Evolutionary conservation across 2,329 filamentous ascomycete species (phyloP).

Genomic region (Pseudonectria foliicola): DNA sequence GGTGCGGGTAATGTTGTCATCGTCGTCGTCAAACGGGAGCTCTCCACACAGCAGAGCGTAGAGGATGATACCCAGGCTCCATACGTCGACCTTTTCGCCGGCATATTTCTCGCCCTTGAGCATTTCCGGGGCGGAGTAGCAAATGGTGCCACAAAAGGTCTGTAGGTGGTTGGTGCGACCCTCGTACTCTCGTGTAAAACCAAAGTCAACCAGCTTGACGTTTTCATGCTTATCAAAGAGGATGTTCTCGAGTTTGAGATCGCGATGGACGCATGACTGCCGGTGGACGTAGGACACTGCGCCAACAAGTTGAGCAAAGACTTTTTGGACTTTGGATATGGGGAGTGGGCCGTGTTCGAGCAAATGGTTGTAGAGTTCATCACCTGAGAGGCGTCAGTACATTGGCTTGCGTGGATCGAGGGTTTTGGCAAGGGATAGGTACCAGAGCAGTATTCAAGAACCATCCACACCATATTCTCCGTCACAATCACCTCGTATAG

Average conservation of each 20-base stretch:
- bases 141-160: conserved; percentile 96
- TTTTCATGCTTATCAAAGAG: conserved; percentile 94
- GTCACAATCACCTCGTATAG: conserved; percentile 98
- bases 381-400: conserved; percentile 50
- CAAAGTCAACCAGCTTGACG: conserved; percentile 96
- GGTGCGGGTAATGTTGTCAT: conserved; percentile 77
- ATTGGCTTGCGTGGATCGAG: neutral
- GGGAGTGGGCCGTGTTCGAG: conserved; percentile 79
- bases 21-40: conserved; percentile 92
- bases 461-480: conserved; percentile 89
- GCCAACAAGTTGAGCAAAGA: conserved; percentile 91
- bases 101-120: conserved; percentile 97
- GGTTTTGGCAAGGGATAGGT: conserved; percentile 20
- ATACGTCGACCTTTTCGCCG: conserved; percentile 95
- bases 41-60: conserved; percentile 78
- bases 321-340: conserved; percentile 82
- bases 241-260: conserved; percentile 87
- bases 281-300: conserved; percentile 93
- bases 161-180: conserved; percentile 90
- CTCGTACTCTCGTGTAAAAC: conserved; percentile 95
- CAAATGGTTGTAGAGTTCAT: conserved; percentile 95
- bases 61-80: conserved; percentile 80
- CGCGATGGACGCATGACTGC: conserved; percentile 92
- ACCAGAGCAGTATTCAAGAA: conserved; percentile 93
- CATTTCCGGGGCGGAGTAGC: conserved; percentile 98